Percentiles rank a stretch among this genome's conserved stretches.
Conservation (phyloP, 257 asterid genomes). For the Gardenia jasminoides region DNA sequence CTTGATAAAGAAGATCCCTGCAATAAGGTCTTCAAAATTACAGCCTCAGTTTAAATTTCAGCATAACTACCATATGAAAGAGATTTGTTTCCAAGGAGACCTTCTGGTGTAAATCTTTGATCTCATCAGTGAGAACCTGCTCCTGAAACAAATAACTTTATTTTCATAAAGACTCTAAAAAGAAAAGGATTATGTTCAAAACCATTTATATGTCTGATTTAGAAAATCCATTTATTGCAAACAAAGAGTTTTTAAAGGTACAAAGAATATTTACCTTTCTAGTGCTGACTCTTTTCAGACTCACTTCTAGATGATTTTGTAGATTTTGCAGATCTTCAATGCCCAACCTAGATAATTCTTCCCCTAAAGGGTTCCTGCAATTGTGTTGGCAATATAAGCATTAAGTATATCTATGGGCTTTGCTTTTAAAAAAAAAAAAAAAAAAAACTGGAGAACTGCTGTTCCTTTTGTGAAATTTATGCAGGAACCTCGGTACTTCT, state of each 20-base stretch:
- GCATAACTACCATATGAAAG: not conserved
- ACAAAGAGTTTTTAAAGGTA: not conserved
- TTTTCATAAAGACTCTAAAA: not conserved
- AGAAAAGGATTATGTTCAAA: not conserved
- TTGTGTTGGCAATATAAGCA: not conserved
- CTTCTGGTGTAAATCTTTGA: conserved; percentile 56
- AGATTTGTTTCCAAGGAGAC: conserved; percentile 18
- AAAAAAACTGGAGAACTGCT: no score
- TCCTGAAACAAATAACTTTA: conserved; percentile 39
- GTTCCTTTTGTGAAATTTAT: no score
- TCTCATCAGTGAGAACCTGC: conserved; percentile 44
- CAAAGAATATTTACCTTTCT: conserved; percentile 39
- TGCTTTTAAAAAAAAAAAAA: no score
- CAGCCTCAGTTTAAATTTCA: not conserved
- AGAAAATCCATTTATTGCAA: not conserved
- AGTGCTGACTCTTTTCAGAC: conserved; percentile 53
- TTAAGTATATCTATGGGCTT: no score
- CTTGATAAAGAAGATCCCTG: conserved; percentile 62
- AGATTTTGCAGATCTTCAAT: conserved; percentile 50
- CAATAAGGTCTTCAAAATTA: conserved; percentile 23
- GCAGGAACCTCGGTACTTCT: no score
- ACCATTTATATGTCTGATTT: not conserved
- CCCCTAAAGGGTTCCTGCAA: conserved; percentile 65
- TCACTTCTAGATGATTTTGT: conserved; percentile 55
- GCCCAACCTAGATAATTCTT: conserved; percentile 51